Percentiles rank a stretch among this genome's conserved stretches.
Evolutionary conservation across 768 basidiomycete species (phyloP).

Genomic region (Leccinum olivaceopallidum): DNA sequence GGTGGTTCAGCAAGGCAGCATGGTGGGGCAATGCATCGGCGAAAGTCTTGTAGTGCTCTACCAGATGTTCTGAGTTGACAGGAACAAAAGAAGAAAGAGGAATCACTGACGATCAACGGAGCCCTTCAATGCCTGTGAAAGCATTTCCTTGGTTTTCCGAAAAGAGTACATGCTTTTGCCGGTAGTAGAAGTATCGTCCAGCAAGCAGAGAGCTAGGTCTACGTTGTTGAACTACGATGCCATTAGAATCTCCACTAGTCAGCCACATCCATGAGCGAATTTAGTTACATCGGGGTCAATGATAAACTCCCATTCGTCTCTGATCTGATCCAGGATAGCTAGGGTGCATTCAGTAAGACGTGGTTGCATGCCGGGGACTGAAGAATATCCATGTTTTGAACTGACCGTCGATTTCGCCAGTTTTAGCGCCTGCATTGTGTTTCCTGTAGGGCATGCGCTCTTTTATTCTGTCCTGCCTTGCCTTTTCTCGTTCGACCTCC

Average conservation of each 20-base stretch:
- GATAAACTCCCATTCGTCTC: conserved; percentile 88
- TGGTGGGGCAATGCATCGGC: conserved; percentile 94
- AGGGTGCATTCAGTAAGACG: conserved; percentile 6
- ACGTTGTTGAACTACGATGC: conserved; percentile 83
- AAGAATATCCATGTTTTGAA: conserved; percentile 10
- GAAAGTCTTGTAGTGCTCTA: conserved; percentile 92
- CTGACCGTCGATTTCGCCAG: conserved; percentile 86
- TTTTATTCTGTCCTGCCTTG: conserved; percentile 66
- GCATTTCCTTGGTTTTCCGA: conserved; percentile 68
- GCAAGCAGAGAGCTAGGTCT: conserved; percentile 85
- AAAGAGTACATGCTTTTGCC: conserved; percentile 82
- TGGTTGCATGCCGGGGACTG: neutral
- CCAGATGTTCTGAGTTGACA: conserved; percentile 10
- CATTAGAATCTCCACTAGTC: conserved; percentile 9
- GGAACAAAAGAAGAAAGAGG: conserved; percentile 3
- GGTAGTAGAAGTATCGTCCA: conserved; percentile 68
- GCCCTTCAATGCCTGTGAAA: conserved; percentile 79
- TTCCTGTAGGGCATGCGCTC: conserved; percentile 64
- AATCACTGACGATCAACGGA: conserved; percentile 78
- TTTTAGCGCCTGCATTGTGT: conserved; percentile 52
- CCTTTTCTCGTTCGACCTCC: conserved; percentile 63
- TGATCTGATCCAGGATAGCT: conserved; percentile 87
- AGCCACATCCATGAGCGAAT: neutral
- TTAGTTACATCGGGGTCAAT: conserved; percentile 72
- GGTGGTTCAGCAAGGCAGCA: conserved; percentile 69